Evolutionary conservation across 148 eudicot genomes (phyloP).

Genomic region (Vaccinium darrowii): DNA sequence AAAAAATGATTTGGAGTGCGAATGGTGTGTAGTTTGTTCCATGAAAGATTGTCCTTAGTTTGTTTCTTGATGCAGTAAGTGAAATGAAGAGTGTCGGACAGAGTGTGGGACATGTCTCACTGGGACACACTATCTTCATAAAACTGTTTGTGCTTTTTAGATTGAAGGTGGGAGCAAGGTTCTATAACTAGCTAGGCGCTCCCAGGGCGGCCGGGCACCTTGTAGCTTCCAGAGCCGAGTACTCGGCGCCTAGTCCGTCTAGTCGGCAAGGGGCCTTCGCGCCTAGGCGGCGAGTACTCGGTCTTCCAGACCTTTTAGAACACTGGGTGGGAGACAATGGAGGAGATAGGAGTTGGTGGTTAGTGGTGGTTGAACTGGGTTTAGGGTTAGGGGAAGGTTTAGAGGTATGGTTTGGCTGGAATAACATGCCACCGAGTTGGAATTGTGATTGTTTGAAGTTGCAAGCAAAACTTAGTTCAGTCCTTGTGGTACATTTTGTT

Average conservation of each 20-base stretch:
- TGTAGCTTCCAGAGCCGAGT: too few relatives aligned
- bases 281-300: too few relatives aligned
- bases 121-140: background rate
- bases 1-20: background rate
- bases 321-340: background rate
- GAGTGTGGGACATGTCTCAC: background rate
- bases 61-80: background rate
- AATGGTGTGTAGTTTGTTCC: background rate
- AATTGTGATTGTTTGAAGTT: background rate
- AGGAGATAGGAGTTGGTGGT: background rate
- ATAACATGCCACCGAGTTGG: background rate
- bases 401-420: background rate
- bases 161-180: background rate
- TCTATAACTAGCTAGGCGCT: too few relatives aligned
- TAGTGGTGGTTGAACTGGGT: background rate
- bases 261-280: too few relatives aligned
- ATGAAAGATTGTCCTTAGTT: background rate
- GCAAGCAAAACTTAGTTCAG: background rate
- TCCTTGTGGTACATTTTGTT: background rate
- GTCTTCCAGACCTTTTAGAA: too few relatives aligned
- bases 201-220: too few relatives aligned
- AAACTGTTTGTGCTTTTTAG: background rate
- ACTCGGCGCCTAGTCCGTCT: too few relatives aligned
- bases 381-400: background rate
- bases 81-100: background rate